Percentiles rank a stretch among this genome's conserved stretches.
Evolutionary conservation across 129 eudicot species (phyloP).

Genomic region (Arctium lappa): DNA sequence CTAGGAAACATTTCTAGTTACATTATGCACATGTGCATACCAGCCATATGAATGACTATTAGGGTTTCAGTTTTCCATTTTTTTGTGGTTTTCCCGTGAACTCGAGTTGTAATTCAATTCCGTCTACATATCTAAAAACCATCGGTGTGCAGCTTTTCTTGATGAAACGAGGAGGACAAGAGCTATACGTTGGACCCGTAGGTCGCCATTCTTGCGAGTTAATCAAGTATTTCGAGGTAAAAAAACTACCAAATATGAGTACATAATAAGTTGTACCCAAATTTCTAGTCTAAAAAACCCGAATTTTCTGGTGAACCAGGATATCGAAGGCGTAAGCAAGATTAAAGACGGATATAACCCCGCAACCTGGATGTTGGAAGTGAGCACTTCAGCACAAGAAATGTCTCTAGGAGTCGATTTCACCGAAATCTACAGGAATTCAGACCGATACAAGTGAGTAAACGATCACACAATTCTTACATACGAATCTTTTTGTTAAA

Average conservation of each 20-base stretch:
- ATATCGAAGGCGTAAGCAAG: slow-evolving; percentile 48
- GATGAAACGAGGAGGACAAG: slow-evolving; percentile 86
- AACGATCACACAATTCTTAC: not conserved
- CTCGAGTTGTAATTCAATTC: not conserved
- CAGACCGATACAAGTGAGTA: slow-evolving; percentile 48
- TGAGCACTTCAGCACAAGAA: slow-evolving; percentile 54
- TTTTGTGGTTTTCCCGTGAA: not conserved
- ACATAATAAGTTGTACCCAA: not conserved
- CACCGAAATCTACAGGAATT: slow-evolving; percentile 45
- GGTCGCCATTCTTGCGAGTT: slow-evolving; percentile 73
- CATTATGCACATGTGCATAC: not conserved
- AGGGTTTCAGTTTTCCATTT: not conserved
- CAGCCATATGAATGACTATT: not conserved
- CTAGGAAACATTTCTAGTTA: not conserved
- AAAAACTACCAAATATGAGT: not conserved
- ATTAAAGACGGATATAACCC: slow-evolving; percentile 70
- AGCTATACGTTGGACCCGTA: slow-evolving; percentile 74
- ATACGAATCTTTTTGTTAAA: not conserved
- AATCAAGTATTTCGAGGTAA: slow-evolving; percentile 68
- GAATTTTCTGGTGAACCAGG: slow-evolving; percentile 16
- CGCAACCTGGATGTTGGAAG: slow-evolving; percentile 79
- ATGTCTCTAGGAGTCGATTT: slow-evolving; percentile 48
- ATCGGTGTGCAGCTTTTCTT: slow-evolving; percentile 57
- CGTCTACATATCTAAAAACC: not conserved
- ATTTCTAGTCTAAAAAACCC: not conserved